A percentile compares a stretch with the other conserved stretches of the same genome.
phyloP scores from a whole-genome alignment of 2,329 filamentous ascomycete genomes.

The Alternaria dauci region DNA sequence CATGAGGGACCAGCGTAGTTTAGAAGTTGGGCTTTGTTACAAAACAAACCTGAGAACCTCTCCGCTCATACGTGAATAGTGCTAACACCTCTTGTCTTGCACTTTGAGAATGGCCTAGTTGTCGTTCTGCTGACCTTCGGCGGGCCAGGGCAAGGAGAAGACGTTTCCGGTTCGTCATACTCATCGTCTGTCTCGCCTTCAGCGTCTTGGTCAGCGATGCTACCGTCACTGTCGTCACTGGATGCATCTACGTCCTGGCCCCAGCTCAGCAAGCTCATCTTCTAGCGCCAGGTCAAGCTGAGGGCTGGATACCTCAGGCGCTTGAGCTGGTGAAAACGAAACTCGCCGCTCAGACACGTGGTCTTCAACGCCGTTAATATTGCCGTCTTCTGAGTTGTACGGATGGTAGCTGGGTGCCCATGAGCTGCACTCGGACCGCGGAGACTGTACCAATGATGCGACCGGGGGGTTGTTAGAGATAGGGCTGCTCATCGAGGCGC shows the following conservation, averaged over 20 bases:
- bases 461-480: background rate
- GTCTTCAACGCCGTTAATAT: background rate
- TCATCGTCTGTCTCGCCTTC: slow-evolving; percentile 8
- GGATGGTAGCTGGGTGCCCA: background rate
- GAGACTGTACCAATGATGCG: background rate
- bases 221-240: background rate
- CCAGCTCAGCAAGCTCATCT: slow-evolving; percentile 4
- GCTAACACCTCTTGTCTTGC: slow-evolving; percentile 3
- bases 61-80: background rate
- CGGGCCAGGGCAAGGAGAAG: background rate
- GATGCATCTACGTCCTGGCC: background rate
- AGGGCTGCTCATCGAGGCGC: background rate
- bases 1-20: background rate
- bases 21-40: background rate
- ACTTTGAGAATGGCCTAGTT: background rate
- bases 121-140: background rate
- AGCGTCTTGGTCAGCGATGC: slow-evolving; percentile 1
- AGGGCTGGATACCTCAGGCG: slow-evolving; percentile 2
- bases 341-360: background rate
- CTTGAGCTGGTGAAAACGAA: background rate
- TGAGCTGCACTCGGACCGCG: slow-evolving; percentile 3
- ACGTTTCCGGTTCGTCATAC: background rate
- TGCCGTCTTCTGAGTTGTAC: slow-evolving; percentile 1
- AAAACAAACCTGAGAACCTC: background rate
- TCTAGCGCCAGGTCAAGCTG: slow-evolving; percentile 2